These are phyloP conservation scores for Ustilaginoidea virens DNA, from an alignment of 2,329 filamentous ascomycete genomes.

Conservation along the genomic window DNA sequence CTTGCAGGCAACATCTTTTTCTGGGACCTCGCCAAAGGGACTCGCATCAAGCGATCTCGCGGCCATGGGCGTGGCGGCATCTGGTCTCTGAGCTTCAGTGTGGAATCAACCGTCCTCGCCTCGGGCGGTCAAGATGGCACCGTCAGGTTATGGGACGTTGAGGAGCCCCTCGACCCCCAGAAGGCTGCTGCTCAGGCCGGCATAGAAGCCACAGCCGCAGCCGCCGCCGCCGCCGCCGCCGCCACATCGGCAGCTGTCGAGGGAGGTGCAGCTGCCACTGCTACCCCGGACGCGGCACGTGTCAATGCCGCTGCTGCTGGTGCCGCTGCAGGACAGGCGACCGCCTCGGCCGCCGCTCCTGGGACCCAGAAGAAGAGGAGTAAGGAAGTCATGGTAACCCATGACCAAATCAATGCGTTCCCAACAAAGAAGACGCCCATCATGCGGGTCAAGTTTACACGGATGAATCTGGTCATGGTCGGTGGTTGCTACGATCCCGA, in stretches of 20 bases:
- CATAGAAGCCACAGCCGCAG: conserved; percentile 19
- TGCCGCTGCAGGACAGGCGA: conserved; percentile 12
- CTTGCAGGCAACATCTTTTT: conserved; percentile 79
- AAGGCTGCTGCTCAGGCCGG: conserved; percentile 34
- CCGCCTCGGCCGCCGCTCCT: conserved; percentile 11
- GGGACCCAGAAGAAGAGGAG: conserved; percentile 53
- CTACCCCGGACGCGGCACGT: conserved; percentile 8
- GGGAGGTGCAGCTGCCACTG: conserved; percentile 10
- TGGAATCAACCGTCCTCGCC: conserved; percentile 79
- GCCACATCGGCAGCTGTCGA: too few relatives aligned
- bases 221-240: conserved; percentile 14
- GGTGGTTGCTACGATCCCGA: conserved; percentile 55
- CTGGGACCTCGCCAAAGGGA: conserved; percentile 84
- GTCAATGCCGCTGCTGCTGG: conserved; percentile 11
- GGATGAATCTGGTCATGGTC: conserved; percentile 87
- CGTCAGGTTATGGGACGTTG: conserved; percentile 86
- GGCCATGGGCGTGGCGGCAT: conserved; percentile 90
- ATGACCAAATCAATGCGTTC: conserved; percentile 90
- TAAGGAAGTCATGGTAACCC: conserved; percentile 79
- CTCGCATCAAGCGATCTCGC: conserved; percentile 78
- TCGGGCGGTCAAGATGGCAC: conserved; percentile 87
- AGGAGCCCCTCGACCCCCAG: conserved; percentile 50
- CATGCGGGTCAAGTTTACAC: conserved; percentile 82
- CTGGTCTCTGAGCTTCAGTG: conserved; percentile 84
- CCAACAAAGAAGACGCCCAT: conserved; percentile 93